Evolutionary conservation across 768 basidiomycete genomes (phyloP), one percentile per base, ranked within the genome.

Genomic region (Trametes maxima): DNA sequence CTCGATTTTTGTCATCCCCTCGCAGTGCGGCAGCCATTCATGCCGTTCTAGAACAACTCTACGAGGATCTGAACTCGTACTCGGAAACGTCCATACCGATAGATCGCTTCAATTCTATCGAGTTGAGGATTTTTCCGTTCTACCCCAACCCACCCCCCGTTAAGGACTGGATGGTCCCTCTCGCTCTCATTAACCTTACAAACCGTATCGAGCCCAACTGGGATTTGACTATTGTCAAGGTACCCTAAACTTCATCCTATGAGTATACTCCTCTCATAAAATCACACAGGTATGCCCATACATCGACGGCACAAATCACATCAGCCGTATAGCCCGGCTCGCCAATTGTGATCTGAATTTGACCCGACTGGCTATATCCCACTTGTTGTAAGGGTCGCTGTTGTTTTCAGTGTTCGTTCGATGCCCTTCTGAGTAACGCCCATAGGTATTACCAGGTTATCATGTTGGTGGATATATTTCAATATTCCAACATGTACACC

Each of bases 401-500:
- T 25, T 17, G 6, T 24, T 43, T 51, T 45, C 12, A 33, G 25
- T 28, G 16, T 46, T 47, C 35, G 45, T 28, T 46, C 13, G 58
- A 54, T 19, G 28, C n/a, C 40, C 14, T 12, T 28, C 39, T 44
- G 47, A 35, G 57, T 39, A 45, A 24, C 22, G 3, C 58, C 17
- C 46, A 24, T 64, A 95, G 94, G 45, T 97, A 94, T 70, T 98
- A 98, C 72, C 94, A 97, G 76, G 94, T 95, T 43, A 87, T 97
- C 65, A 94, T 98, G 90, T 90, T 88, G 64, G 86, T 95, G 56
- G 97, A 99, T 76, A 93, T 98, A 45, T 99, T 99, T 73, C 95
- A 97, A 73, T 96, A 90, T 73, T 94, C 94, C 16, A 98, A 98
- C 73, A 94, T 96, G 88, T 99, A 99, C 71, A 94, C 94, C 0